phyloP scores from a whole-genome alignment of 2,329 filamentous ascomycete species.

The Botrytis porri region DNA sequence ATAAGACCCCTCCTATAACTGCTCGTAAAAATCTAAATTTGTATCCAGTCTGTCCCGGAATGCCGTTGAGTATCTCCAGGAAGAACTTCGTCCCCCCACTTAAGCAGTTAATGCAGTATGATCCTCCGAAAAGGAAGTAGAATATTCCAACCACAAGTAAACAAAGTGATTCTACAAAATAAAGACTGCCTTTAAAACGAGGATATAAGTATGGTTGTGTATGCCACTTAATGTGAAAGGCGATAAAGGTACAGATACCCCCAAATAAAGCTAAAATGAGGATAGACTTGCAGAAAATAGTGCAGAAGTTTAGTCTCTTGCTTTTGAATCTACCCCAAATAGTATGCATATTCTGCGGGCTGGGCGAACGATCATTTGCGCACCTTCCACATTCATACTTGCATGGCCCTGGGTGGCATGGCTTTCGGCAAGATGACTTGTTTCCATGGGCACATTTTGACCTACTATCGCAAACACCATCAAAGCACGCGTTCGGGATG shows the following conservation, averaged over 20 bases:
- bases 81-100: neutral
- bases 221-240: slow-evolving; percentile 16
- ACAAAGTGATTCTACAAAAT: neutral
- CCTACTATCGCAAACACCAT: slow-evolving; percentile 14
- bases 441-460: slow-evolving; percentile 22
- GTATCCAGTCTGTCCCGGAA: neutral
- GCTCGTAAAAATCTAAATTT: no score
- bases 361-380: neutral
- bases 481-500: slow-evolving; percentile 20
- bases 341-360: neutral
- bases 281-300: neutral
- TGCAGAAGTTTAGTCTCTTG: neutral
- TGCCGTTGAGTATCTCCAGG: neutral
- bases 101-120: neutral
- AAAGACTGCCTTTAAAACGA: neutral
- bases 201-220: slow-evolving; percentile 22
- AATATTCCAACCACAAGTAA: neutral
- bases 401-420: slow-evolving; percentile 30
- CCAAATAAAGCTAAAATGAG: neutral
- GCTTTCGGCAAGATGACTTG: slow-evolving; percentile 10
- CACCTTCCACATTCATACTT: slow-evolving; percentile 16
- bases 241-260: neutral
- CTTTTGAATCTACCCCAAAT: slow-evolving; percentile 18
- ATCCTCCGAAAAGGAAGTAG: neutral
- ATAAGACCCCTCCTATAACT: neutral